These are phyloP conservation scores for Nannochloris sp. DNA, from an alignment of 139 green algal species.

Conservation along the genomic window DNA sequence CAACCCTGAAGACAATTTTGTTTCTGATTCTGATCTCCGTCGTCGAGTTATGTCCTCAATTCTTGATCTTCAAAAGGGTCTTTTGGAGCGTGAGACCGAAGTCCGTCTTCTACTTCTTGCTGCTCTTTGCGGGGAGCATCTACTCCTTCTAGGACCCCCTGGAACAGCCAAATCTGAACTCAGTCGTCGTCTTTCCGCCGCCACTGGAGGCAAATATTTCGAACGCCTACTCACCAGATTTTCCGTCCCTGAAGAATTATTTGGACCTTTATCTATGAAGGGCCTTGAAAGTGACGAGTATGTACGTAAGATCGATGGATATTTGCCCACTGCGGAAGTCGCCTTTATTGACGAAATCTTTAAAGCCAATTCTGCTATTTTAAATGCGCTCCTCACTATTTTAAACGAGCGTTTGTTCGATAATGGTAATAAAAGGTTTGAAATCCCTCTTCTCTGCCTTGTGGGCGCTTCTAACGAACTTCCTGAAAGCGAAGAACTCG, in stretches of 20 bases:
- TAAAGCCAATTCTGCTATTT: conserved; percentile 90
- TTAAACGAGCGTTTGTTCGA: conserved; percentile 97
- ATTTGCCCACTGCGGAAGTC: conserved; percentile 80
- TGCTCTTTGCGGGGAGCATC: conserved; percentile 78
- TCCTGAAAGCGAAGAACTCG: conserved; percentile 89
- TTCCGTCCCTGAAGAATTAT: conserved; percentile 93
- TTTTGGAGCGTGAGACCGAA: conserved; percentile 81
- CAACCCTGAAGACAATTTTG: not conserved
- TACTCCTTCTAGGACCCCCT: conserved; percentile 74
- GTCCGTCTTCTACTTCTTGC: conserved; percentile 83
- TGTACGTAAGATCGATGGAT: conserved; percentile 79
- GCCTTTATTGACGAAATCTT: conserved; percentile 96
- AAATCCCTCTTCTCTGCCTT: conserved; percentile 67
- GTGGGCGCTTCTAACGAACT: conserved; percentile 91
- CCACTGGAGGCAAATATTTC: conserved; percentile 74
- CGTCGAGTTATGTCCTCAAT: conserved; percentile 44
- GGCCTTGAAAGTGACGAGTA: conserved; percentile 83
- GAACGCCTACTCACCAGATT: conserved; percentile 93
- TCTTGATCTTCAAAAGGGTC: conserved; percentile 55
- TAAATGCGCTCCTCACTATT: conserved; percentile 92
- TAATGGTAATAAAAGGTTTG: conserved; percentile 78
- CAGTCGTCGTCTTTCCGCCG: conserved; percentile 51
- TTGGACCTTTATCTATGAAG: conserved; percentile 85
- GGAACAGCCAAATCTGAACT: conserved; percentile 94
- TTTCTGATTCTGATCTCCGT: conserved; percentile 21